Conservation (phyloP, 495 filamentous ascomycete species). For the Xylaria castorea region DNA sequence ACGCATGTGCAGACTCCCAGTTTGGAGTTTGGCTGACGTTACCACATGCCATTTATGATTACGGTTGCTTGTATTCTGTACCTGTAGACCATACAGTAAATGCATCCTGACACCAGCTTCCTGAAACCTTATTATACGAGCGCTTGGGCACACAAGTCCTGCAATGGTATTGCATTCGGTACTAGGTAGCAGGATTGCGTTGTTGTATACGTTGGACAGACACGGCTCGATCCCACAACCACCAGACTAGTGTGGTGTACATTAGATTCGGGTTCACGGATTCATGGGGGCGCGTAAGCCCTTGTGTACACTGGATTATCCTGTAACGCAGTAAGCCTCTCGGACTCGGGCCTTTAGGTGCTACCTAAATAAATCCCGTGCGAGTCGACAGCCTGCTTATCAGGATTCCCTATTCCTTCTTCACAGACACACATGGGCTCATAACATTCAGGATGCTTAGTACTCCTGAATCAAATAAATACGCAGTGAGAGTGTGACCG, state of each 20-base stretch:
- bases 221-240: constrained; percentile 22
- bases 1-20: background rate
- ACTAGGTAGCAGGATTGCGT: constrained; percentile 15
- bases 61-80: background rate
- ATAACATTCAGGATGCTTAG: background rate
- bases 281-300: constrained; percentile 4
- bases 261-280: background rate
- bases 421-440: too few relatives aligned
- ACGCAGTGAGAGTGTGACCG: background rate
- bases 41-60: constrained; percentile 11
- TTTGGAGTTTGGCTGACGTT: constrained; percentile 2
- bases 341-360: constrained; percentile 9
- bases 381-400: constrained; percentile 23
- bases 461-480: background rate
- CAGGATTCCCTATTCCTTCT: constrained; percentile 18
- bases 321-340: constrained; percentile 25
- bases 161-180: background rate
- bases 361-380: background rate
- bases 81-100: background rate
- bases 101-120: background rate
- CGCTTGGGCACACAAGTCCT: background rate
- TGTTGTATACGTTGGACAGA: constrained; percentile 13
- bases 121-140: constrained; percentile 2
- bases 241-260: too few relatives aligned
- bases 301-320: background rate